Conservation (phyloP, 164 flowering plant species). For the Vitis vinifera region DNA sequence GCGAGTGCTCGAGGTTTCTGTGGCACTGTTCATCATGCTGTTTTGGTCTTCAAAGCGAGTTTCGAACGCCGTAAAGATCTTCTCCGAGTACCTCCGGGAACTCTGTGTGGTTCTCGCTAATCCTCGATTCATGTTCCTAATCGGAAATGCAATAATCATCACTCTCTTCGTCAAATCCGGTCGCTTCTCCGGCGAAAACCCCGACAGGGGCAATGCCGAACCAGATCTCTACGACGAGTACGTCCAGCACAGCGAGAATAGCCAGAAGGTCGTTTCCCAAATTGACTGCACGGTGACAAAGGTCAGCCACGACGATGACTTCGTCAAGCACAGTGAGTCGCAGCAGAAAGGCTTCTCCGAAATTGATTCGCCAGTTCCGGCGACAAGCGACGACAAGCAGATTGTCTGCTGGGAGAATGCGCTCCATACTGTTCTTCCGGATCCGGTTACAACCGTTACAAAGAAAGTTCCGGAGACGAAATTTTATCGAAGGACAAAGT, state of each 20-base stretch:
- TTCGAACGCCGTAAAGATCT: slow-evolving; percentile 12
- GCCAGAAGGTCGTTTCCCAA: too few species aligned
- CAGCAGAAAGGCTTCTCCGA: neutral
- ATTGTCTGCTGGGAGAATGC: neutral
- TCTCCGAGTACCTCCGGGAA: slow-evolving; percentile 6
- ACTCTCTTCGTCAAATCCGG: slow-evolving; percentile 27
- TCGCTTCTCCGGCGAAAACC: slow-evolving; percentile 4
- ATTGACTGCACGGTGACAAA: too few species aligned
- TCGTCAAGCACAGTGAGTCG: too few species aligned
- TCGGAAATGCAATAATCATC: slow-evolving; percentile 41
- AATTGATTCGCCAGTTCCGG: neutral
- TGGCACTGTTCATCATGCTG: slow-evolving; percentile 18
- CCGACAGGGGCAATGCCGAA: neutral
- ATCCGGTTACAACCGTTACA: neutral
- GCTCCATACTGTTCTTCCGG: neutral
- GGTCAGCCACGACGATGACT: too few species aligned
- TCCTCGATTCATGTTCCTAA: slow-evolving; percentile 33
- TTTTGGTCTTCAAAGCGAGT: slow-evolving; percentile 22
- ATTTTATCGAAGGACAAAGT: slow-evolving; percentile 23
- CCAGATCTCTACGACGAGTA: slow-evolving; percentile 19
- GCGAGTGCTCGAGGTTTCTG: slow-evolving; percentile 16
- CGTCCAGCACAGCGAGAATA: neutral
- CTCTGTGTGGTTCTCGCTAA: slow-evolving; percentile 15
- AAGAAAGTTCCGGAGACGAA: slow-evolving; percentile 3
- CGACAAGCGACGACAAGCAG: neutral